Percentiles rank a stretch among this genome's conserved stretches.
Conservation (phyloP, 208 protist species). For the Acanthamoeba triangularis region DNA sequence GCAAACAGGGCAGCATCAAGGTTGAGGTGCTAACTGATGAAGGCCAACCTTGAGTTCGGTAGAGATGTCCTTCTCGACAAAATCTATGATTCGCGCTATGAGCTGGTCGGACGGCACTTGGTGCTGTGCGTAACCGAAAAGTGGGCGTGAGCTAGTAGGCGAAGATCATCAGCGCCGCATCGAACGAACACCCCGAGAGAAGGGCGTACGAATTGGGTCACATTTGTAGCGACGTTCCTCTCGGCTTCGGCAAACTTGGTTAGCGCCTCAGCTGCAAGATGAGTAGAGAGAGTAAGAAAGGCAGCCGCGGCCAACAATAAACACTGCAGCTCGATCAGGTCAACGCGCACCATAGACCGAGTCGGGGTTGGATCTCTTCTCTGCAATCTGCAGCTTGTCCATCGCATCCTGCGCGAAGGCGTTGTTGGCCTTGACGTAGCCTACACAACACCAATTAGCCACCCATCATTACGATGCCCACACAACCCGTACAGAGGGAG, state of each 20-base stretch:
- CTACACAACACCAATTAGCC: neutral
- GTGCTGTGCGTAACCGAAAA: neutral
- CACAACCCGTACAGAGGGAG: neutral
- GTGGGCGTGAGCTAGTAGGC: neutral
- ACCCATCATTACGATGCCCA: neutral
- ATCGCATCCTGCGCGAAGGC: neutral
- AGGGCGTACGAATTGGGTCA: conserved; percentile 15
- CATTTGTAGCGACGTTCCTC: neutral
- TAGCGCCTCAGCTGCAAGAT: conserved; percentile 4
- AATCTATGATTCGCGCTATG: neutral
- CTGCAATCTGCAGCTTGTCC: conserved; percentile 54
- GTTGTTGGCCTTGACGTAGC: conserved; percentile 4
- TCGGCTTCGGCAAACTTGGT: conserved; percentile 56
- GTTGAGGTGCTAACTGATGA: neutral
- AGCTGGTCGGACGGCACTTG: conserved; percentile 39
- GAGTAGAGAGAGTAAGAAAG: neutral
- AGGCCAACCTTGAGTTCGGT: conserved; percentile 33
- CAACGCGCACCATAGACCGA: conserved; percentile 16
- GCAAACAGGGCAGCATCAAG: neutral
- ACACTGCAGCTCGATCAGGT: neutral
- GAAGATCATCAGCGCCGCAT: neutral
- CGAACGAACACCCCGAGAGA: neutral
- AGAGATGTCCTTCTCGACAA: conserved; percentile 9
- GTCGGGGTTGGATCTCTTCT: conserved; percentile 39
- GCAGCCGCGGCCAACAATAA: neutral